phyloP scores from a whole-genome alignment of 2,329 filamentous ascomycete species.

The Aciculosporium take region DNA sequence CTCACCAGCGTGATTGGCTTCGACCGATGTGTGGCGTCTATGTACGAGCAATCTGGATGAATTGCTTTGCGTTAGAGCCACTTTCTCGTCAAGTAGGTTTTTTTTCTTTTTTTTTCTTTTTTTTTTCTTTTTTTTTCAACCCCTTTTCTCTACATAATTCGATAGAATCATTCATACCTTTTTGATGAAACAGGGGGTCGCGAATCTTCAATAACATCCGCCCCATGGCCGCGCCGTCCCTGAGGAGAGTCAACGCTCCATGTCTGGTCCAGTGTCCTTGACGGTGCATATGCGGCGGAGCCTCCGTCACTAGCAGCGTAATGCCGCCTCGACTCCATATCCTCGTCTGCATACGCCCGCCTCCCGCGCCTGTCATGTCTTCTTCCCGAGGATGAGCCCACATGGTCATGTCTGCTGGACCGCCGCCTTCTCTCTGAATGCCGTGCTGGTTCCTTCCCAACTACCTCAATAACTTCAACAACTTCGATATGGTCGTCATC shows the following conservation, averaged over 20 bases:
- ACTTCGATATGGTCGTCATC: slow-evolving; percentile 12
- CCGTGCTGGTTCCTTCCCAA: slow-evolving; percentile 9
- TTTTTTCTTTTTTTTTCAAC: neutral
- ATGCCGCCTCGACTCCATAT: slow-evolving; percentile 9
- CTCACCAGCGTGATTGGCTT: slow-evolving; percentile 7
- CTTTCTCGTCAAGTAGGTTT: neutral
- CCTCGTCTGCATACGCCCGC: slow-evolving; percentile 13
- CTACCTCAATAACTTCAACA: slow-evolving; percentile 14
- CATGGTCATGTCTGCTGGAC: slow-evolving; percentile 15
- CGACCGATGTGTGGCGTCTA: slow-evolving; percentile 10
- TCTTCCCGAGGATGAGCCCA: slow-evolving; percentile 14
- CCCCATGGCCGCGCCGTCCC: slow-evolving; percentile 12
- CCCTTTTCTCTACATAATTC: neutral
- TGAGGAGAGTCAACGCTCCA: slow-evolving; percentile 18
- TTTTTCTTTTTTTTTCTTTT: neutral
- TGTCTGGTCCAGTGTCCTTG: slow-evolving; percentile 15
- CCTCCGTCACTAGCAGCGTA: slow-evolving; percentile 14
- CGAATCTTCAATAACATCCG: slow-evolving; percentile 20
- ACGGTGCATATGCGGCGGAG: slow-evolving; percentile 15
- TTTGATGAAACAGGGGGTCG: slow-evolving; percentile 20
- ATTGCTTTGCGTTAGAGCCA: neutral
- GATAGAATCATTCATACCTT: slow-evolving; percentile 13
- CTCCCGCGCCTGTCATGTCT: slow-evolving; percentile 11
- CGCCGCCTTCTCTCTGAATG: slow-evolving; percentile 8
- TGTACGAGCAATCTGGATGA: slow-evolving; percentile 5